Percentiles rank a stretch among this genome's conserved stretches.
These are phyloP conservation scores for Xanthoconium stramineum DNA, from an alignment of 768 basidiomycete genomes.

Conservation along the genomic window DNA sequence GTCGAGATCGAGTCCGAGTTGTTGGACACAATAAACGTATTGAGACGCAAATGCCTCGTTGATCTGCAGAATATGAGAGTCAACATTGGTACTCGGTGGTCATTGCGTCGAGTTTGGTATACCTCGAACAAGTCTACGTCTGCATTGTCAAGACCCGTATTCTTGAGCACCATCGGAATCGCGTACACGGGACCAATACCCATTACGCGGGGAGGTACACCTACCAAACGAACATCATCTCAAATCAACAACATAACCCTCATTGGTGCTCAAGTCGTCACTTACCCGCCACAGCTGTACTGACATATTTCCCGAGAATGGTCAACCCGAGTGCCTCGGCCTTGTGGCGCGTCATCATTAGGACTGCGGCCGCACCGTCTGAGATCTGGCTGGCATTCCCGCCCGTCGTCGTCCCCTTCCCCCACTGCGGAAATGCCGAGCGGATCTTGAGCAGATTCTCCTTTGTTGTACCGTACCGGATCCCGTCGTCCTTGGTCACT, in stretches of 20 bases:
- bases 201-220: constrained; percentile 81
- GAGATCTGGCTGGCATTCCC: constrained; percentile 86
- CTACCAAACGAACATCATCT: constrained; percentile 27
- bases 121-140: constrained; percentile 85
- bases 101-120: not conserved
- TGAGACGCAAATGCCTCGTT: constrained; percentile 92
- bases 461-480: constrained; percentile 70
- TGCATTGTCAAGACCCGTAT: constrained; percentile 57
- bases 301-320: constrained; percentile 76
- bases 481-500: constrained; percentile 72
- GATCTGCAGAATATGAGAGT: constrained; percentile 45
- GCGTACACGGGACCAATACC: constrained; percentile 83
- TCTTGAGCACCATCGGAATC: constrained; percentile 72
- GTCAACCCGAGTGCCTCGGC: constrained; percentile 71
- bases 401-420: constrained; percentile 67
- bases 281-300: constrained; percentile 65
- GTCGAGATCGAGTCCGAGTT: constrained; percentile 56
- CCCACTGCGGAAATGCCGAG: constrained; percentile 83
- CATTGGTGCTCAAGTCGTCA: not conserved
- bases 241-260: not conserved
- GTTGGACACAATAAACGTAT: constrained; percentile 68
- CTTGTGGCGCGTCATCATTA: constrained; percentile 78
- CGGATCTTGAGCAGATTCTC: constrained; percentile 61
- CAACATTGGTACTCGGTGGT: not conserved
- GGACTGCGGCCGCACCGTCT: constrained; percentile 77